Base-by-base conservation (phyloP, 192 early-diverging fungal genomes). In the Gaertneriomyces sp. region DNA sequence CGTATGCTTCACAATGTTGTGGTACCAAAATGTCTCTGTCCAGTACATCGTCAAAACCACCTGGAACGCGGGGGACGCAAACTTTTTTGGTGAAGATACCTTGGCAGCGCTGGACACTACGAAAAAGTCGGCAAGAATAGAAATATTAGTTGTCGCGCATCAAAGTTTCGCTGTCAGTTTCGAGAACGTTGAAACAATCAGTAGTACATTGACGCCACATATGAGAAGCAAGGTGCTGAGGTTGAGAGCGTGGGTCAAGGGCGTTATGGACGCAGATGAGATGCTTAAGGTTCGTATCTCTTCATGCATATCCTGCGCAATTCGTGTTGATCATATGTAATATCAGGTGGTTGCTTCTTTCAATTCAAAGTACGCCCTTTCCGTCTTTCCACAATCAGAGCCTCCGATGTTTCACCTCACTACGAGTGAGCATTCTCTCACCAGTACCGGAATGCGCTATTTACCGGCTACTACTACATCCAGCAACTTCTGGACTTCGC, bases 1-100 rank as follows among this genome's bases (percentile, higher is more conserved):
- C 57, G 76, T 84, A 42, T 73, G 70, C 42, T 51, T 84, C 17
- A 64, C 64, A 39, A 52, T 79, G 61, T 70, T 70, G 14, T 78
- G 77, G 77, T 70, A 76, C 16, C 64, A 70, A 4, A 74, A 77
- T 51, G 76, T 80, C n/a, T 81, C 74, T 6, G 74, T 84, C 45
- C 66, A 72, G 45, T 84, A 81, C 63, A 81, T 74, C 12, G 76
- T 81, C 63, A 81, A 79, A 60, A 69, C 73, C 10, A 53, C 52
- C 6, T 76, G 71, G 69, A 40, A 45, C 8, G 59, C 16, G 42
- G 20, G 53, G 8, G 69, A 58, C 38, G 19, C 17, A 12, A 43
- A 25, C 11, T 42, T 33, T 2, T 2, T 33, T 33, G 25, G 25
- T 33, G 25, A 33, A 33, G 25, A 33, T 33, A 2, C 25, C 0